These are phyloP conservation scores for Sporothrix pallida DNA, from an alignment of 2,329 filamentous ascomycete species.

Conservation along the genomic window DNA sequence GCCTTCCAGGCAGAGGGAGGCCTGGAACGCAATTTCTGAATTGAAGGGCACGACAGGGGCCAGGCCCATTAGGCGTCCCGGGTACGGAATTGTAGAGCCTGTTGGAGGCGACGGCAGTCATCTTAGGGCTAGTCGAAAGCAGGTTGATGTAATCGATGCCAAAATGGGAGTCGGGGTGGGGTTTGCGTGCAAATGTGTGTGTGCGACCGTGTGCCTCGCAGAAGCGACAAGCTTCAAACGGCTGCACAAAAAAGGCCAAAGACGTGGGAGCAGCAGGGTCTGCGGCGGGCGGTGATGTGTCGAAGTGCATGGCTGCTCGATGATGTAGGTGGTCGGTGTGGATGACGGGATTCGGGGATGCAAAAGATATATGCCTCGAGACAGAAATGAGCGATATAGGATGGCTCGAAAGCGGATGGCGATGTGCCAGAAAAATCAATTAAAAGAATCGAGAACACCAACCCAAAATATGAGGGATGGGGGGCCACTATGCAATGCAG, in stretches of 20 bases:
- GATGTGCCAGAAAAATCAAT: neutral
- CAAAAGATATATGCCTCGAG: neutral
- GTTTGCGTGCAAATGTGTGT: neutral
- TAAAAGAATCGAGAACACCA: neutral
- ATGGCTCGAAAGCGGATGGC: neutral
- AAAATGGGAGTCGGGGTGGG: neutral
- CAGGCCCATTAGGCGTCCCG: neutral
- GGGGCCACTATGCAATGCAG: neutral
- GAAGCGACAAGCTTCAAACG: neutral
- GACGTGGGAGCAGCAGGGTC: neutral
- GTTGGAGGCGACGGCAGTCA: neutral
- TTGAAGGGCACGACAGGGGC: neutral
- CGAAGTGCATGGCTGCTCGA: conserved; percentile 8
- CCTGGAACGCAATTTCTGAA: neutral
- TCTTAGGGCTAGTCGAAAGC: conserved; percentile 13
- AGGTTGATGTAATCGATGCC: conserved; percentile 14
- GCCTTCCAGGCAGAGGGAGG: neutral
- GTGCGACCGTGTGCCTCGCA: neutral
- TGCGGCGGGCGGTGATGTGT: neutral
- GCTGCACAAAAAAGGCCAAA: neutral
- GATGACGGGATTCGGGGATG: neutral
- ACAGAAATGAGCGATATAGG: neutral
- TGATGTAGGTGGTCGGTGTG: neutral
- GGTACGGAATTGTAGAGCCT: neutral
- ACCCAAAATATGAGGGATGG: neutral